These are phyloP conservation scores for Oemleria cerasiformis DNA, from an alignment of 306 rosid species.

Conservation along the genomic window DNA sequence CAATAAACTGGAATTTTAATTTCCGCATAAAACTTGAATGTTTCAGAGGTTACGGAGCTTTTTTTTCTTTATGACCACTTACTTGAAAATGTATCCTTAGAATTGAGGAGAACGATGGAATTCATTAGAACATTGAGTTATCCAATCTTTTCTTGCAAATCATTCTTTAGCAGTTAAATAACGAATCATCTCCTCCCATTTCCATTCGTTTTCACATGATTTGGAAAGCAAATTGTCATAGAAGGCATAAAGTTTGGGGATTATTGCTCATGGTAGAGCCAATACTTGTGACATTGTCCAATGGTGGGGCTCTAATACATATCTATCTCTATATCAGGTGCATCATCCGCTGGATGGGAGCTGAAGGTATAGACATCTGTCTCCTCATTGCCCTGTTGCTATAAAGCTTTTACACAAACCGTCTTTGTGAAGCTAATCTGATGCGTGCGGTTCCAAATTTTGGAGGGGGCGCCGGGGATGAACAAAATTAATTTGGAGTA, in stretches of 20 bases:
- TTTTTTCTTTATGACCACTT: background rate
- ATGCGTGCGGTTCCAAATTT: background rate
- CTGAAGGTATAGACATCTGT: background rate
- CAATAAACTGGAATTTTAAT: background rate
- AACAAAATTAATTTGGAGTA: background rate
- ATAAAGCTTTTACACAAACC: background rate
- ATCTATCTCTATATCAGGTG: background rate
- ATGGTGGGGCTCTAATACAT: background rate
- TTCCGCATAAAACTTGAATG: background rate
- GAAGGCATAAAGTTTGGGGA: background rate
- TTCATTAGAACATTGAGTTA: background rate
- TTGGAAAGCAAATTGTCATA: background rate
- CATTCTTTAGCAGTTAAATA: background rate
- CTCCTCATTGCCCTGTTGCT: background rate
- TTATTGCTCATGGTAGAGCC: background rate
- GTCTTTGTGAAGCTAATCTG: background rate
- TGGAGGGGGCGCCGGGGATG: background rate
- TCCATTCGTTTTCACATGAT: background rate
- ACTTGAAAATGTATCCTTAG: background rate
- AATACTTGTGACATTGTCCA: background rate
- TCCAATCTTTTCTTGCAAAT: background rate
- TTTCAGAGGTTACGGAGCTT: background rate
- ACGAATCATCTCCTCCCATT: slow-evolving; percentile 3
- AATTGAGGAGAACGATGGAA: background rate
- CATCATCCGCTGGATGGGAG: background rate